phyloP scores from a whole-genome alignment of 2,329 filamentous ascomycete genomes.

The Huntiella moniliformis region DNA sequence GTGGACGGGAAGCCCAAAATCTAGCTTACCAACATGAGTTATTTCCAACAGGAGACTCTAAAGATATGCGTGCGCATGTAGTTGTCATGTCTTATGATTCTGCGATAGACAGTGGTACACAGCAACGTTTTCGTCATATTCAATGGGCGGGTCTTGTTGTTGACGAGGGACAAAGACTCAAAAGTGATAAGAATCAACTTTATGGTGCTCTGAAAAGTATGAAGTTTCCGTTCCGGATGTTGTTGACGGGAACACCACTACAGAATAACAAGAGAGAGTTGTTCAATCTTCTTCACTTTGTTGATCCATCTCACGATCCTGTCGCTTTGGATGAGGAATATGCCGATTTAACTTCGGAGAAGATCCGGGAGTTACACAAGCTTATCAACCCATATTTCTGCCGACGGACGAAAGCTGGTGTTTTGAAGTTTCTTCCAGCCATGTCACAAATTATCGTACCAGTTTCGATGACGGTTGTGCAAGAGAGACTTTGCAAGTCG shows the following conservation, averaged over 20 bases:
- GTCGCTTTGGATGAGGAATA: constrained; percentile 57
- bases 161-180: constrained; percentile 87
- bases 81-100: constrained; percentile 93
- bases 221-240: constrained; percentile 62
- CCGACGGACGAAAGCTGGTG: constrained; percentile 69
- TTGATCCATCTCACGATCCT: constrained; percentile 55
- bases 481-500: constrained; percentile 86
- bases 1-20: constrained; percentile 52
- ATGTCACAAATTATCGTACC: constrained; percentile 92
- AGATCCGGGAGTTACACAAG: constrained; percentile 61
- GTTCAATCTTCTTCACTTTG: constrained; percentile 91
- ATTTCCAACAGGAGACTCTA: constrained; percentile 43
- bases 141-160: constrained; percentile 80
- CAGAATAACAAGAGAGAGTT: constrained; percentile 92
- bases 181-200: constrained; percentile 73
- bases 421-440: constrained; percentile 76
- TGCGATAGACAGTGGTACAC: constrained; percentile 53
- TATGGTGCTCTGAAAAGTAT: constrained; percentile 58
- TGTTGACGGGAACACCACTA: constrained; percentile 79
- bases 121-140: constrained; percentile 45
- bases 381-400: constrained; percentile 58
- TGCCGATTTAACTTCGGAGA: constrained; percentile 61
- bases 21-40: constrained; percentile 71
- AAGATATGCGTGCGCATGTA: constrained; percentile 66
- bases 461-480: constrained; percentile 83